A percentile compares a stretch with the other conserved stretches of the same genome.
Conservation (phyloP, 352 stramenopile species). For the Phytophthora pseudosyringae region DNA sequence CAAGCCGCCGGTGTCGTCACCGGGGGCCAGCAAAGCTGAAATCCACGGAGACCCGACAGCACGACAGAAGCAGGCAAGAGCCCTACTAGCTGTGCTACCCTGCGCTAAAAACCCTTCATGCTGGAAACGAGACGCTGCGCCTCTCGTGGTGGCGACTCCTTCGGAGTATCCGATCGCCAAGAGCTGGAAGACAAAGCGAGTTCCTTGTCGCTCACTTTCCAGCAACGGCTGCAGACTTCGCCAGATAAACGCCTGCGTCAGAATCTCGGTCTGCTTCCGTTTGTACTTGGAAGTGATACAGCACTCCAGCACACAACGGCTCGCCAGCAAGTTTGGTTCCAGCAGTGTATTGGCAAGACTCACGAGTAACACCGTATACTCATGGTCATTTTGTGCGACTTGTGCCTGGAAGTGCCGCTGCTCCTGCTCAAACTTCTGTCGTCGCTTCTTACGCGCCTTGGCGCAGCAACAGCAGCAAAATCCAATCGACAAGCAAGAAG, state of each 20-base stretch:
- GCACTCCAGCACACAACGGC: slow-evolving; percentile 34
- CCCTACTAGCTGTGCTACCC: slow-evolving; percentile 43
- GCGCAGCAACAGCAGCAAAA: slow-evolving; percentile 70
- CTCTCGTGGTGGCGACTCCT: slow-evolving; percentile 7
- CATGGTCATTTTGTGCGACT: slow-evolving; percentile 72
- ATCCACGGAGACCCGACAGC: slow-evolving; percentile 46
- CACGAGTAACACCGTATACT: slow-evolving; percentile 73
- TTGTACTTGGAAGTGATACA: slow-evolving; percentile 10
- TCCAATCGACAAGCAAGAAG: slow-evolving; percentile 48
- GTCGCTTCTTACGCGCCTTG: slow-evolving; percentile 44
- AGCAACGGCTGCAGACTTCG: slow-evolving; percentile 54
- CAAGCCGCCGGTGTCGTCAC: background rate
- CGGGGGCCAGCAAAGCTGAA: slow-evolving; percentile 7
- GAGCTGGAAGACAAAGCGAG: slow-evolving; percentile 58
- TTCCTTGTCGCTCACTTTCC: slow-evolving; percentile 53
- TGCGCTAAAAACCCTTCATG: slow-evolving; percentile 34
- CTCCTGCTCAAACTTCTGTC: slow-evolving; percentile 47
- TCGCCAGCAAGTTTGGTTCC: slow-evolving; percentile 49
- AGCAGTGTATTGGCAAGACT: slow-evolving; percentile 52
- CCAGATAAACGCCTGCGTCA: slow-evolving; percentile 41
- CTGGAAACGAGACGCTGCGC: slow-evolving; percentile 9
- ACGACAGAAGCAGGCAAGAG: slow-evolving; percentile 44
- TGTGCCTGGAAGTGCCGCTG: slow-evolving; percentile 46
- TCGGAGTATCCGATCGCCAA: slow-evolving; percentile 43
- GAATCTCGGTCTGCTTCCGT: background rate